Base-by-base conservation (phyloP, 805 yeast genomes). In the Candida multigemmis region DNA sequence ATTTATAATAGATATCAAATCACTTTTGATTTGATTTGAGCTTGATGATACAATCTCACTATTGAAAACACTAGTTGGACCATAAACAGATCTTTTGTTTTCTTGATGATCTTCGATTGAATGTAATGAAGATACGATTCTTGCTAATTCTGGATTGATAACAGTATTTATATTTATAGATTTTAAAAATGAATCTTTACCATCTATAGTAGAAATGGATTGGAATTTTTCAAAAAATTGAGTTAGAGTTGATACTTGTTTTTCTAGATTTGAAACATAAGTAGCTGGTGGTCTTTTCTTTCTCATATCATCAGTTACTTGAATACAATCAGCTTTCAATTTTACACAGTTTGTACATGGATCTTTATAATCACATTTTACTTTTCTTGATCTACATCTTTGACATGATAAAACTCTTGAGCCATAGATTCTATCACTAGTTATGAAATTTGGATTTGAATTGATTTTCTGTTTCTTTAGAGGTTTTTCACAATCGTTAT, bases 321-420 rank as follows among this genome's bases (percentile, higher is more conserved):
- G 59, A 23, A 68, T 54, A 39, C 77, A 71, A 19, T 57, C 67
- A 10, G 60, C 52, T 4, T 54, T 53, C 4, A 62, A 46, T 29
- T 59, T 59, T 10, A 46, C 44, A 37, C 77, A 71, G 31, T 58
- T 60, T 13, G 60, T 50, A 35, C 77, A 71, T 1, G 77, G 77
- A 26, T 42, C 52, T 6, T 56, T 60, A 29, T 60, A 50, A 39
- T 68, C 64, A 42, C 77, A 71, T 41, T 65, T 68, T 33, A 68
- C 65, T 33, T 62, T 62, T 22, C 64, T 50, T 7, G 42, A 32
- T 12, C 68, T 48, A 36, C 68, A 62, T 15, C 68, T 37, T 37
- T 59, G 65, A 36, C 68, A 62, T 16, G 54, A 47, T 6, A 37
- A 17, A 10, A n/a, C n/a, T n/a, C n/a, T n/a, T n/a, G n/a, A n/a